Evolutionary conservation across 1,284 basidiomycete genomes (phyloP), one percentile per base, ranked within the genome.

Genomic region (Irpex lacteus): DNA sequence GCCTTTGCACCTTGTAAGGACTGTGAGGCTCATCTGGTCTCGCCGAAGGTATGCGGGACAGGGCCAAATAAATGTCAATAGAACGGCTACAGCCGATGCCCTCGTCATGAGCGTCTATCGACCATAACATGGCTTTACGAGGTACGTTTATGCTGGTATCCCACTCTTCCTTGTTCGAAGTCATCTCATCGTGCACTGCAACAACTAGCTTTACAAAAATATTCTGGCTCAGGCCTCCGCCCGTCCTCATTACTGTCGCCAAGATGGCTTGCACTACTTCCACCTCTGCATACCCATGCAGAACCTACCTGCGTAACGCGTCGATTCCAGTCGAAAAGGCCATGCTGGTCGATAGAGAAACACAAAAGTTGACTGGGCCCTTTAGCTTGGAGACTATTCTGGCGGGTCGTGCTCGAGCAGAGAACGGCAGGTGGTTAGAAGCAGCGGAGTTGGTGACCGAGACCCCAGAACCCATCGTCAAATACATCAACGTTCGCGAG

Each of bases 401-500:
- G 69, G 69, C 55, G 50, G 63, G 54, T 36, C 54, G 54, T 34
- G 54, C 54, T 18, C 7, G 19, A 56, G 32, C 26, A 13, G 32
- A 13, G 54, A 18, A 13, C 21, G 54, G 34, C 21, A 36, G 32
- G 11, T 36, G 18, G 13, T 26, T 56, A 13, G 54, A 56, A 56
- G 32, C 74, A 36, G 66, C 83, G 58, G 72, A 85, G 70, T 61
- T 69, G 9, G 68, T 66, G 1, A 18, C 71, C 63, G 36, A 76
- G 76, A 56, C 76, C 70, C 2, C 74, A 78, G 56, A 82, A 80
- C 70, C 68, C 11, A 61, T 69, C 38, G 73, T 89, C 61, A 82
- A 87, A 69, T 81, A 90, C 57, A 80, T 89, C 47, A 68, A 73
- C 5, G 67, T 73, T 0, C 68, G 72, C 0, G 87, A 89, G 47